Evolutionary conservation across 2,329 filamentous ascomycete species (phyloP), one percentile per base, ranked within the genome.

Genomic region (Penicillium sp.): DNA sequence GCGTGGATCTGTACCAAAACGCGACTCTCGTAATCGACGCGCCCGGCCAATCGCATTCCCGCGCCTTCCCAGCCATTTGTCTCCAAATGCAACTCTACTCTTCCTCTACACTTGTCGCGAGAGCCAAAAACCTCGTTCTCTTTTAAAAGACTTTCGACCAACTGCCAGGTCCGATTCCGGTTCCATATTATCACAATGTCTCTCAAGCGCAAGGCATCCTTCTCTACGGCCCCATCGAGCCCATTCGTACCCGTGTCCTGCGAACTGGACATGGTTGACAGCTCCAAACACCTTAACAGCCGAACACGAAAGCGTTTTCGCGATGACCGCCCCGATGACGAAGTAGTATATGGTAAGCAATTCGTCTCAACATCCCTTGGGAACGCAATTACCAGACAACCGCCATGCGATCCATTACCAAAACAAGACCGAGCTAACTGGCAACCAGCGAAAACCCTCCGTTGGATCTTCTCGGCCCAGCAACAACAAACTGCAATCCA

Each of bases 221-320:
- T 78, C 59, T 77, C 81, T 15, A 75, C 67, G 14, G 59, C 79
- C 18, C 66, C 77, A 33, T 75, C 78, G 18, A 58, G 53, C 44
- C 52, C 51, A 27, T 60, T 56, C 33, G 53, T 26, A 14, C 51
- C 60, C 26, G 46, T 55, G 49, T 56, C 56, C 20, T 57, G 56
- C 40, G 64, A 49, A 65, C 71, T 61, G 67, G 62, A 26, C 20
- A 63, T 69, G 57, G 64, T 69, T 40, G 71, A 73, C 50, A 64
- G 62, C 18, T 68, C 72, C 18, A 70, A 67, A 64, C 71, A 85
- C 61, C 76, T 85, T 43, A 77, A 81, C 61, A 79, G 78, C 57
- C 79, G 84, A 18, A 87, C 84, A 53, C 76, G 80, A 56, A 87
- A 87, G 69, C 73, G 84, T 31, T 78, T 82, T 60, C 77, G 83